Evolutionary conservation across 169 alveolate genomes (phyloP), one percentile per base, ranked within the genome.

Genomic region (Babesia caballi): DNA sequence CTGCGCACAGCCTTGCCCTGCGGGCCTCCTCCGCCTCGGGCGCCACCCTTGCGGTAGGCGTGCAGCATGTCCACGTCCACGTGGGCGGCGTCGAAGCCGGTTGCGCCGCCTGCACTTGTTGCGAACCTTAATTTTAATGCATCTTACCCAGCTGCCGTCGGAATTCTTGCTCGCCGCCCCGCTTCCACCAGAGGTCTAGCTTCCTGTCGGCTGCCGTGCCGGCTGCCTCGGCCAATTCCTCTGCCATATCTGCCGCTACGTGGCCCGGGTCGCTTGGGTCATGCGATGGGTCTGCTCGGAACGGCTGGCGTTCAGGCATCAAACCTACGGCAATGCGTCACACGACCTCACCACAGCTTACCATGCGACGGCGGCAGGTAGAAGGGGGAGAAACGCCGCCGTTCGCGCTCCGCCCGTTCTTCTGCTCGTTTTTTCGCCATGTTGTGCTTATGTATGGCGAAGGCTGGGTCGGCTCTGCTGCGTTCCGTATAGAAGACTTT

Each of bases 21-120:
- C 53, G 89, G 90, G 23, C 95, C 95, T 4, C 95, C 95, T 9
- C 95, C 93, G 4, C 95, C 95, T 28, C 85, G 40, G 8, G 92
- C 91, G 3, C 88, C 87, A 49, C 92, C 92, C 58, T 78, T 83
- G 65, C 92, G 65, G 60, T 85, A 92, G 25, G 93, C 91, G 33
- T 77, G 83, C n/a, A 82, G 72, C 72, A 83, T 83, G 50, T 85
- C 82, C 42, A 81, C 80, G 65, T 90, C 93, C 23, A 92, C 92
- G 40, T 85, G 91, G 11, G 93, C 89, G 52, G 70, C 54, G 44
- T 88, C 93, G 74, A 88, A 82, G 42, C 82, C 54, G 27, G 83
- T 80, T 28, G 91, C 93, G 51, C 52, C 72, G 50, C 85, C 89
- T 74, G 83, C 60, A 35, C 50, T 53, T 21, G 42, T 54, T 23